These are phyloP conservation scores for Epichloe sibirici DNA, from an alignment of 2,329 filamentous ascomycete genomes.

Conservation along the genomic window DNA sequence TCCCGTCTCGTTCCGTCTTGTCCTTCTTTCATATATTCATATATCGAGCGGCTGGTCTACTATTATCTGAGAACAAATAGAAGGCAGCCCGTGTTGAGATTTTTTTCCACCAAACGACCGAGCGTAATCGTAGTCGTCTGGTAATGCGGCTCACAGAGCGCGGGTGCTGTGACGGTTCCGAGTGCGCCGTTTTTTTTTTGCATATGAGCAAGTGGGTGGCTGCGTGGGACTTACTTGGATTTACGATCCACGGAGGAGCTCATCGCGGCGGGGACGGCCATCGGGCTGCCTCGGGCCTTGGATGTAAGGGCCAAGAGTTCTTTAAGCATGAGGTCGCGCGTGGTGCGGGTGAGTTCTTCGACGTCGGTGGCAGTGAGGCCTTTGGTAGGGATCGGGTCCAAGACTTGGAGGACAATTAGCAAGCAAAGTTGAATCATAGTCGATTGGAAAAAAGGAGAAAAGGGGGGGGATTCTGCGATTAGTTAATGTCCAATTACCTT, in stretches of 20 bases:
- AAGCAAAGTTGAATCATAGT: no score
- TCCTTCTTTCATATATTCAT: background rate
- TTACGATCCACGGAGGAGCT: constrained; percentile 18
- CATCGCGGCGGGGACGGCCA: constrained; percentile 20
- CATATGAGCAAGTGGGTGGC: background rate
- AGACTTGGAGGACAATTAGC: constrained; percentile 35
- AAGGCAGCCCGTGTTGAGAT: background rate
- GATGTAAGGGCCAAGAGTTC: constrained; percentile 45
- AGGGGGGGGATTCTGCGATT: no score
- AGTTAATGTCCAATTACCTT: constrained; percentile 38
- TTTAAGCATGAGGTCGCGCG: constrained; percentile 63
- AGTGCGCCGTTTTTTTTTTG: background rate
- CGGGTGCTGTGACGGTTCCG: no score
- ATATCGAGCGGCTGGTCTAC: background rate
- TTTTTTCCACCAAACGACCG: background rate
- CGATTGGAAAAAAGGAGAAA: background rate
- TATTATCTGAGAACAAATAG: background rate
- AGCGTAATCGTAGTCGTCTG: no score
- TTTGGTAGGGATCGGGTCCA: constrained; percentile 68
- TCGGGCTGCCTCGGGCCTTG: constrained; percentile 31
- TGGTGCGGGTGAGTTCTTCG: constrained; percentile 55
- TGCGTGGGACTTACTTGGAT: background rate
- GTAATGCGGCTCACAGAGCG: no score
- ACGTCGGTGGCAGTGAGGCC: constrained; percentile 66
- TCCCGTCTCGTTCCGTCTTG: background rate